Base-by-base conservation (phyloP, 2,329 filamentous ascomycete species). In the Salinomyces thailandicus region DNA sequence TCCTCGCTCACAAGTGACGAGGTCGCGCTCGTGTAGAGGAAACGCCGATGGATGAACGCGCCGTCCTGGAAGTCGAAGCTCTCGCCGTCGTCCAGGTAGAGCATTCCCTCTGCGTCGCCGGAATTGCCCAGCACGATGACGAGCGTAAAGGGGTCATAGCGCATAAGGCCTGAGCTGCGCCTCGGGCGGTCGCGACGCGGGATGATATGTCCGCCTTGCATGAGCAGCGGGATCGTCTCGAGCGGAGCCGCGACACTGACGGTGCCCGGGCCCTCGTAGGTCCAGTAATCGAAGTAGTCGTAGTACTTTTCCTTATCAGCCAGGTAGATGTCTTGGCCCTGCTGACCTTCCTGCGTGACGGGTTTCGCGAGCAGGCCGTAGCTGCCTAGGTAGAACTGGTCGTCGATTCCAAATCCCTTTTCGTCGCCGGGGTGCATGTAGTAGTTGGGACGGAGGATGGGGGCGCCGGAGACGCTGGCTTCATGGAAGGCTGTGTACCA, bases 401-500 rank as follows among this genome's bases (percentile, higher is more conserved):
- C 83, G 50, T 98, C 91, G 32, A 96, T 71, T 2, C 71, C 75
- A 53, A 96, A 93, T n/a, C 86, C 86, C 33, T 70, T 71, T 59
- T 95, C 89, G 48, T 93, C 86, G 1, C 72, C 67, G 0, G 91
- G 91, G 54, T 94, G 85, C 2, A 85, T 81, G 66, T 89, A 96
- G 65, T 87, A 93, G 64, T 96, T 86, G 7, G 91, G 89, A 35
- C 85, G 76, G 37, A 98, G 69, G 49, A 98, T 89, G 0, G 91
- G 91, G 37, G 79, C 82, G 27, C 87, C 89, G 32, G 84, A 77
- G 12, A 77, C 71, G 50, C 84, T 81, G 9, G 91, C 85, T 53
- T 93, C 78, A 55, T 89, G 85, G 70, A 98, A 98, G 6, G 89
- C 86, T 1, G 89, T 96, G 61, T 98, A 98, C 87, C 87, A 96